A percentile compares a stretch with the other conserved stretches of the same genome.
These are phyloP conservation scores for Candida schatavii DNA, from an alignment of 805 yeast genomes.

Conservation along the genomic window DNA sequence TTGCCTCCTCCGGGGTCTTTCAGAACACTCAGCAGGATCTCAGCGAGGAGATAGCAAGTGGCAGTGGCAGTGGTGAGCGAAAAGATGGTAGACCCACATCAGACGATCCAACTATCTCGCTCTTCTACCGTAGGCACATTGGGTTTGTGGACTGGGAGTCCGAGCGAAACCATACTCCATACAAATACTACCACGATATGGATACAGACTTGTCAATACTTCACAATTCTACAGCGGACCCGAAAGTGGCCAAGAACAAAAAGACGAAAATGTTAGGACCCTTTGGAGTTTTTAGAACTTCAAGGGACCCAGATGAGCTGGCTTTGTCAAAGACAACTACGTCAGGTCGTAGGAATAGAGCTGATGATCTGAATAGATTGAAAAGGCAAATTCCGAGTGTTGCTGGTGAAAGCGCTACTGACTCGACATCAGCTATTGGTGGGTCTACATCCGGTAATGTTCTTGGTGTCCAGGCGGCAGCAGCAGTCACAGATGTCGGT, in stretches of 20 bases:
- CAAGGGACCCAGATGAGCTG: background rate
- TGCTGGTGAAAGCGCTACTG: background rate
- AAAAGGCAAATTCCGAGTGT: background rate
- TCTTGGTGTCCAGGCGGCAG: background rate
- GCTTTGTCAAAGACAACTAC: background rate
- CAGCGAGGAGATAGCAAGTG: conserved; percentile 11
- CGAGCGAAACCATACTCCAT: conserved; percentile 42
- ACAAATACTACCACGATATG: conserved; percentile 78
- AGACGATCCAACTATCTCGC: conserved; percentile 21
- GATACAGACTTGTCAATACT: conserved; percentile 63
- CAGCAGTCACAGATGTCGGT: no score
- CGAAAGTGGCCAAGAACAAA: conserved; percentile 15
- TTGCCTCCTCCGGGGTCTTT: conserved; percentile 30
- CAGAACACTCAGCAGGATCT: conserved; percentile 17
- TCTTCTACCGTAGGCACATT: conserved; percentile 64
- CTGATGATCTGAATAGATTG: background rate
- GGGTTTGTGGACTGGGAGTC: conserved; percentile 73
- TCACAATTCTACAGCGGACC: conserved; percentile 42
- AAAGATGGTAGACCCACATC: conserved; percentile 7
- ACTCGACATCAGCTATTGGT: background rate
- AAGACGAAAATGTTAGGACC: conserved; percentile 64
- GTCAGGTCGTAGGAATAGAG: no score
- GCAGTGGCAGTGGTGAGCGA: no score
- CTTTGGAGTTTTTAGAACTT: conserved; percentile 68
- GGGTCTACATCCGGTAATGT: background rate